Conservation (phyloP, 768 basidiomycete genomes). For the Terana coerulea region DNA sequence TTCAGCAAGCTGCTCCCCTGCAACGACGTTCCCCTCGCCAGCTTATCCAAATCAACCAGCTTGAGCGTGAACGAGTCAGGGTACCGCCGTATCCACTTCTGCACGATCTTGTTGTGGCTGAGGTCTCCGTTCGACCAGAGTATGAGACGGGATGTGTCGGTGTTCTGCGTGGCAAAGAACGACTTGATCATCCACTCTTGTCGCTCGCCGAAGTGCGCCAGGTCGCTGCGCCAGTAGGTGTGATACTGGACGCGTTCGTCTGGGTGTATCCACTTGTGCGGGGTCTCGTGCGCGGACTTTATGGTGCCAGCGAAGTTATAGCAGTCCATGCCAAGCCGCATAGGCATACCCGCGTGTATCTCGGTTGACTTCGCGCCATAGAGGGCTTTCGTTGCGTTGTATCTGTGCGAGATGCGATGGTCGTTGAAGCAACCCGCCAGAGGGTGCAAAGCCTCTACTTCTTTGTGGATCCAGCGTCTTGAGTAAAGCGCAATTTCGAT, state of each 20-base stretch:
- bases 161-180: conserved; percentile 89
- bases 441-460: conserved; percentile 63
- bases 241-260: conserved; percentile 64
- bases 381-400: conserved; percentile 64
- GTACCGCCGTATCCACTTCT: conserved; percentile 53
- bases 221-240: conserved; percentile 92
- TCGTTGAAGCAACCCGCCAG: conserved; percentile 75
- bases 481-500: conserved; percentile 80
- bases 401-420: conserved; percentile 52
- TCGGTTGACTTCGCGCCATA: conserved; percentile 64
- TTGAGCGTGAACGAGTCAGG: conserved; percentile 71
- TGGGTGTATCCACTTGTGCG: conserved; percentile 10
- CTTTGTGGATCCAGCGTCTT: conserved; percentile 67
- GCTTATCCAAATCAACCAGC: conserved; percentile 57
- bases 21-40: conserved; percentile 77
- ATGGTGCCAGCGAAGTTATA: conserved; percentile 91
- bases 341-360: conserved; percentile 75
- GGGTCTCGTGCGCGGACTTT: conserved; percentile 20
- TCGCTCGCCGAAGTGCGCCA: conserved; percentile 72
- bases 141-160: conserved; percentile 58
- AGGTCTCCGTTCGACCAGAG: conserved; percentile 93
- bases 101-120: conserved; percentile 49
- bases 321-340: conserved; percentile 83
- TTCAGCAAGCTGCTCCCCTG: conserved; percentile 60
- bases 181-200: conserved; percentile 92